Base-by-base conservation (phyloP, 352 stramenopile genomes). In the Pythium coloratum region DNA sequence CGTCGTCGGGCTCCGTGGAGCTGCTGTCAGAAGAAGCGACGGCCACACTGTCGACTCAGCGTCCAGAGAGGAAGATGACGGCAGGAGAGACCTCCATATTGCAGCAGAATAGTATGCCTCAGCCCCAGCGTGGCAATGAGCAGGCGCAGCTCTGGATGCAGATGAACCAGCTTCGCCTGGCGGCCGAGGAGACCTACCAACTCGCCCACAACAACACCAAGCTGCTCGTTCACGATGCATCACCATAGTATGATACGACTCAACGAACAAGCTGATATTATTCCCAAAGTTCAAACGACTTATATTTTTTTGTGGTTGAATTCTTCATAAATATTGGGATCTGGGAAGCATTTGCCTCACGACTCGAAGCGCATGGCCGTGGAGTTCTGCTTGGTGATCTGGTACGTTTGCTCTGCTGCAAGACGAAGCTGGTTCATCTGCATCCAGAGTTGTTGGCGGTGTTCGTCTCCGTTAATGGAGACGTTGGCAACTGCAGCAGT, bases 401-500 rank as follows among this genome's bases (percentile, higher is more conserved):
- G 30, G 32, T 75, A 75, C 36, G 69, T 66, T 33, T 71, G 53
- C 50, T 75, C 63, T 20, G 69, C 69, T 3, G 69, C 69, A 20
- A 71, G 33, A 1, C 63, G 59, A 6, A 75, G 49, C 38, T 70
- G 63, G 47, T 57, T 69, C 69, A 75, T 75, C 44, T 69, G 67
- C 47, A 64, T 28, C 61, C 62, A 42, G 8, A 73, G 38, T 33
- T 73, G 67, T 20, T 73, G 46, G 44, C 50, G 67, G 32, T 67
- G 55, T 18, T 34, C 6, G 2, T 54, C 50, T 18, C 49, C 58
- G 50, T 7, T 53, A 7, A 55, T 47, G 14, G 60, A 49, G 16
- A 34, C 10, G 16, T 18, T 34, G 2, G 44, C 44, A 28, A 6
- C 9, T 3, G 10, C 44, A 26, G 44, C 6, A 20, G 44, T 50